phyloP scores from a whole-genome alignment of 192 early-diverging fungal species.

The Jimgerdemannia flammicorona region DNA sequence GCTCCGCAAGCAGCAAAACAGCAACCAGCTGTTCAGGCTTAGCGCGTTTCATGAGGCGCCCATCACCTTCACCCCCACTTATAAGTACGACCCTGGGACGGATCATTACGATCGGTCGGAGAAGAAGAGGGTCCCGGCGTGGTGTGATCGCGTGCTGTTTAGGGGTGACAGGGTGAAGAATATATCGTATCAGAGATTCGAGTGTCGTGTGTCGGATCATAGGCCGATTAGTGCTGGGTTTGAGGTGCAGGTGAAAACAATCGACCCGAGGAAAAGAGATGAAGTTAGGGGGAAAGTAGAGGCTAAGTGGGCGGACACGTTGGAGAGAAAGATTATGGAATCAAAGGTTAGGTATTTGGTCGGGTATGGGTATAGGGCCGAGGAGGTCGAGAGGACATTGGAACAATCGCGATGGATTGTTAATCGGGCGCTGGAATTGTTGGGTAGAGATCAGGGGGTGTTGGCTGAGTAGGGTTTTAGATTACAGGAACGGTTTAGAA shows the following conservation, averaged over 20 bases:
- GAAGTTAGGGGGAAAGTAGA: constrained; percentile 44
- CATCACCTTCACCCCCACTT: constrained; percentile 88
- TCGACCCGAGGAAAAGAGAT: constrained; percentile 48
- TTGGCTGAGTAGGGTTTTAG: background rate
- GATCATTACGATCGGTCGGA: constrained; percentile 88
- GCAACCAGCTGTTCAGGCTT: constrained; percentile 66
- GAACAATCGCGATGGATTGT: background rate
- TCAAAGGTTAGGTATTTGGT: constrained; percentile 35
- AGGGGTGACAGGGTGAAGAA: constrained; percentile 40
- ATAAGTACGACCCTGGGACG: constrained; percentile 92
- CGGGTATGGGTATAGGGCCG: constrained; percentile 30
- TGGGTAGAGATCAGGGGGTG: background rate
- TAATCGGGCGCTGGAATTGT: background rate
- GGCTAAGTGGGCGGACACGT: constrained; percentile 36
- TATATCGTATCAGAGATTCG: constrained; percentile 21
- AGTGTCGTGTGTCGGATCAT: constrained; percentile 77
- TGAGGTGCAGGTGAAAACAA: constrained; percentile 51
- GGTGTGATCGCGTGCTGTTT: constrained; percentile 92
- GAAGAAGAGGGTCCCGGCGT: constrained; percentile 90
- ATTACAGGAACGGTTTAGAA: background rate
- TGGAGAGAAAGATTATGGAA: constrained; percentile 31
- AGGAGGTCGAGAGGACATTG: constrained; percentile 21
- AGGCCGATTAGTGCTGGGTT: constrained; percentile 77
- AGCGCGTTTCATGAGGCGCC: constrained; percentile 72
- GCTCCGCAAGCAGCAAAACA: constrained; percentile 35